Evolutionary conservation across 73 alveolate genomes (phyloP).

Genomic region (Paramecium sonneborni): DNA sequence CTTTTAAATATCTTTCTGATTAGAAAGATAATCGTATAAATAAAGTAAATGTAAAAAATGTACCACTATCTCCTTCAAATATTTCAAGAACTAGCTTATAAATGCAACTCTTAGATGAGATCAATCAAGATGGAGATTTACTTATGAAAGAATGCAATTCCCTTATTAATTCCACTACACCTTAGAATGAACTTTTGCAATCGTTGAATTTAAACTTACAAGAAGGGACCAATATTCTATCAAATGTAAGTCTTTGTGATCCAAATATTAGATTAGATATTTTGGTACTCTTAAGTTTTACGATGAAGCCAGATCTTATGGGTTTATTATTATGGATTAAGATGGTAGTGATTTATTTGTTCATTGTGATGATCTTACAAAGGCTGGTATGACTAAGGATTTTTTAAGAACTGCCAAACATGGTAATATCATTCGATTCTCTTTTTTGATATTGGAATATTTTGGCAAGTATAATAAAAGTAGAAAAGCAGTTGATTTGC

Average conservation of each 20-base stretch:
- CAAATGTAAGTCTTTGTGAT: background rate
- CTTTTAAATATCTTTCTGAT: constrained; percentile 32
- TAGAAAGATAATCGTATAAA: background rate
- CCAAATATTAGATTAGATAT: background rate
- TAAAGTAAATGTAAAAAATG: background rate
- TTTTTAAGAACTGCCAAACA: constrained; percentile 15
- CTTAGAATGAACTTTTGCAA: background rate
- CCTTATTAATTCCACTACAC: background rate
- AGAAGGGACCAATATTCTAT: background rate
- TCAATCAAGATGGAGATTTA: constrained; percentile 18
- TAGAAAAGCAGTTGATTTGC: constrained; percentile 57
- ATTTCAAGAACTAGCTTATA: background rate
- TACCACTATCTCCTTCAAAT: constrained; percentile 31
- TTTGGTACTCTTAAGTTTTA: constrained; percentile 79
- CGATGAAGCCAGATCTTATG: constrained; percentile 78
- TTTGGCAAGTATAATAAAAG: constrained; percentile 54
- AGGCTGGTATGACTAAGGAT: constrained; percentile 72
- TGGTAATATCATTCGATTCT: constrained; percentile 18
- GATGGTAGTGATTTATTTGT: constrained; percentile 86
- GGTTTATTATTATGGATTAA: constrained; percentile 77
- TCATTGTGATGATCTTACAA: constrained; percentile 77
- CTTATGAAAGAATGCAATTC: constrained; percentile 34
- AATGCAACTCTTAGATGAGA: constrained; percentile 4
- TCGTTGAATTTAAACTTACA: background rate
- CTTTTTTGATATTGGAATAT: constrained; percentile 34